These are phyloP conservation scores for Curvularia lunata DNA, from an alignment of 2,329 filamentous ascomycete species.

Conservation along the genomic window DNA sequence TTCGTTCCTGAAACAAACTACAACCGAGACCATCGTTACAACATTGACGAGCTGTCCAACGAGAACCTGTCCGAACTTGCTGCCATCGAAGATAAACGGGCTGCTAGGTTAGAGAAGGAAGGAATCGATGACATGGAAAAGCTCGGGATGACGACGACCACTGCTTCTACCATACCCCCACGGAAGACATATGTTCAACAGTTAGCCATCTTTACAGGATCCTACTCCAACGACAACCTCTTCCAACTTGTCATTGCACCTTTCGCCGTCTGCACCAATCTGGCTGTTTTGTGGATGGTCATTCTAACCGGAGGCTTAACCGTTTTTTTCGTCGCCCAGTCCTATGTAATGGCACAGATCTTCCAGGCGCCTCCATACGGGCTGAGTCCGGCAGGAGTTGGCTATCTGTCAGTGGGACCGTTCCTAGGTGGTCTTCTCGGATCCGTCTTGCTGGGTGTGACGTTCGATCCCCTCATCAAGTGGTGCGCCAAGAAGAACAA, in stretches of 20 bases:
- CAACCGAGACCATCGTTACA: conserved; percentile 47
- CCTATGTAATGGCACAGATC: conserved; percentile 55
- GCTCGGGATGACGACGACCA: conserved; percentile 29
- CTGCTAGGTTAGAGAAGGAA: conserved; percentile 12
- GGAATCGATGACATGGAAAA: conserved; percentile 24
- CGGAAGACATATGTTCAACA: conserved; percentile 49
- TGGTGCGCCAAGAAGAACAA: conserved; percentile 57
- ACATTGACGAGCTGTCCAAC: conserved; percentile 40
- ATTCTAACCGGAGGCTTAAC: conserved; percentile 54
- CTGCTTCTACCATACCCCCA: conserved; percentile 21
- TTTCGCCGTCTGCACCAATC: conserved; percentile 58
- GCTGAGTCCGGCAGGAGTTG: conserved; percentile 51
- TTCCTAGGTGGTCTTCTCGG: conserved; percentile 50
- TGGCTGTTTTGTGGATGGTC: conserved; percentile 59
- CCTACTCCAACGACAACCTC: conserved; percentile 48
- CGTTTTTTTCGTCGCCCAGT: conserved; percentile 53
- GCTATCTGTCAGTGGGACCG: conserved; percentile 52
- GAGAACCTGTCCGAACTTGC: conserved; percentile 39
- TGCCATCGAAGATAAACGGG: conserved; percentile 20
- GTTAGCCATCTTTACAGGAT: conserved; percentile 50
- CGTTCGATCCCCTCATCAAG: conserved; percentile 49
- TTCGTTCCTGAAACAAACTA: conserved; percentile 62
- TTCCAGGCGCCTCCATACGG: conserved; percentile 58
- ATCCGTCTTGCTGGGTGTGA: conserved; percentile 23
- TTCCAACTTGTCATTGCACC: conserved; percentile 52